Evolutionary conservation across 176 grass and related monocot species (phyloP), one percentile per base, ranked within the genome.

Genomic region (Tillandsia leiboldiana): DNA sequence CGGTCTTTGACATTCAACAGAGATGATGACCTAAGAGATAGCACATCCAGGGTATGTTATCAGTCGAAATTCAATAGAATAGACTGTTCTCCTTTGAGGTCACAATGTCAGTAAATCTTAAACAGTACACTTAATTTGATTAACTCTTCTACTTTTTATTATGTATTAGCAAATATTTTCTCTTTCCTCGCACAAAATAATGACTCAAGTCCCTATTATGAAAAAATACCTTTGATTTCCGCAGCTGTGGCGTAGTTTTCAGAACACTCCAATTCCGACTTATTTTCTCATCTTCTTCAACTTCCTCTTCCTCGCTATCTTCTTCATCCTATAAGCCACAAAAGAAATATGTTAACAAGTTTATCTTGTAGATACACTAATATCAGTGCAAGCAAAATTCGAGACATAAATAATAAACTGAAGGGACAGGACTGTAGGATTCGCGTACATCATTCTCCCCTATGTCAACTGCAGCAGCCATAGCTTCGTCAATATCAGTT

Each of bases 391-490:
- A 42, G 6, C 33, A 42, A 42, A 42, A 42, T 29, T 29, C 3
- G 28, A 29, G 20, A 58, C 18, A 15, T 58, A 13, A 58, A 6
- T n/a, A 58, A 17, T 13, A 20, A 58, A 58, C 13, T 58, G 54
- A 58, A 58, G 18, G 56, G 56, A 61, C 56, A 61, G 18, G 17
- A 20, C 8, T 7, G 63, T 26, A 51, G 67, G 14, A 67, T 58
- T 49, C 24, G 87, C 94, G 90, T 57, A 92, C 94, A 83, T 84
- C 74, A 51, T 78, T 83, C 8, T 99, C 94, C 56, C 94, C 89
- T 49, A 99, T 99, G 88, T 93, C 94, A 81, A 99, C 84, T 77
- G 94, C 94, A 76, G 69, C 85, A 68, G 86, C 80, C 86, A 92
- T 82, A 23, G 89, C 94, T 83, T 90, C 81, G 85, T 92, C 91